Base-by-base conservation (phyloP, 176 grass and related monocot genomes). In the Juncus effusus region DNA sequence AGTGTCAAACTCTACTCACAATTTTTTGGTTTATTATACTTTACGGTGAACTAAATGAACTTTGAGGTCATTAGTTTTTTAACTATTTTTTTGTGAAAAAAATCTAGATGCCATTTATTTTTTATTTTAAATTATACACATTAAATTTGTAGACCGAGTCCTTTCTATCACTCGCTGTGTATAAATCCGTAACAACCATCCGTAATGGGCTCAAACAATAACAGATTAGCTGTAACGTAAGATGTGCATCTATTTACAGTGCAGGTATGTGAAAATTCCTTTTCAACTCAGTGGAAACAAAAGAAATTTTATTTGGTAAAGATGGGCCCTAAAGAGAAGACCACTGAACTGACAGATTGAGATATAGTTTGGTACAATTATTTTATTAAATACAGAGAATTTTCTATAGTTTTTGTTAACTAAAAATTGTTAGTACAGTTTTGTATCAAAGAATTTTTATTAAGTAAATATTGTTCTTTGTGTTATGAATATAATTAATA, bases 131-230 rank as follows among this genome's bases (percentile, higher is more conserved):
- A 28, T 28, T 28, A 28, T 28, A 28, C 19, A 28, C 44, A 47
- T 42, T 63, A 64, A 47, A 8, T 45, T 13, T 35, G 65, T 69
- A 38, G 35, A 69, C 65, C 42, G 11, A 52, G 35, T 53, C 28
- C 65, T 53, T 39, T 19, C 54, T 38, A 9, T 69, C 47, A 35
- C 19, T 15, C 14, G 7, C 10, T 37, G 65, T 53, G 52, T 36
- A 51, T 11, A 57, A 16, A 13, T 57, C 10, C 54, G 54, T 51
- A 69, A 69, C 65, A 69, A 45, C 65, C 65, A 55, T 55, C 65
- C 65, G 28, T 69, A 54, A 69, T 51, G 49, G 47, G 65, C 15
- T 28, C 19, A 28, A 28, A 28, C 19, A 28, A 28, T 28, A 28
- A 47, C 2, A 4, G 35, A 54, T 4, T 10, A 40, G 37, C 8